Base-by-base conservation (phyloP, 768 basidiomycete genomes). In the Leccinellum albellum region DNA sequence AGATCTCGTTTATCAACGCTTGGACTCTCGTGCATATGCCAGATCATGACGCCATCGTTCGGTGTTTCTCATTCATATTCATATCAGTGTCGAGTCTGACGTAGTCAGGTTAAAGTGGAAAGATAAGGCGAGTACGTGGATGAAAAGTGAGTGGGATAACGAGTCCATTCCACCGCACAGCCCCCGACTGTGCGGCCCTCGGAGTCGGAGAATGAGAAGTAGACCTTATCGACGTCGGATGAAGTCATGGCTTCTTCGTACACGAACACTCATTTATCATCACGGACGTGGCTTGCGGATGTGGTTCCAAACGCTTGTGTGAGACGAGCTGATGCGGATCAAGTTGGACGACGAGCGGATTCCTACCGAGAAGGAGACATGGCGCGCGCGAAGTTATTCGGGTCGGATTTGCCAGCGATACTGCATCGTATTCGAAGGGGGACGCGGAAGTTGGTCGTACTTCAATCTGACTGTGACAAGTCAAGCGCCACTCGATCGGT, bases 191-290 rank as follows among this genome's bases (percentile, higher is more conserved):
- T 51, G 33, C 32, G 31, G 50, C 20, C 65, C 65, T 66, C 65
- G 66, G 65, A 65, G 49, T 66, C 65, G 64, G 65, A 65, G 49
- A 68, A 57, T 26, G 31, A 32, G 23, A 26, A 47, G 24, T 13
- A 12, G 13, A 13, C n/a, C 54, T 59, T 61, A 62, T 68, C 46
- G 51, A 47, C 46, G 53, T 58, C 51, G 31, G 47, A 55, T 64
- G 37, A 51, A 53, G 48, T 44, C 56, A 47, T 32, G 28, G 31
- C 46, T 50, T 57, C 60, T 62, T 64, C 55, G 51, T 54, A 33
- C 23, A 31, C 37, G 56, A 48, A 47, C 32, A 49, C 48, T n/a
- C 28, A 24, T 45, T 20, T 17, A 4, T 47, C 37, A n/a, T 51
- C 51, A 54, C 40, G n/a, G 37, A 44, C 21, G 14, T 49, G 15